A percentile compares a stretch with the other conserved stretches of the same genome.
Evolutionary conservation across 2,329 filamentous ascomycete species (phyloP).

Genomic region (Diaporthe destruens): DNA sequence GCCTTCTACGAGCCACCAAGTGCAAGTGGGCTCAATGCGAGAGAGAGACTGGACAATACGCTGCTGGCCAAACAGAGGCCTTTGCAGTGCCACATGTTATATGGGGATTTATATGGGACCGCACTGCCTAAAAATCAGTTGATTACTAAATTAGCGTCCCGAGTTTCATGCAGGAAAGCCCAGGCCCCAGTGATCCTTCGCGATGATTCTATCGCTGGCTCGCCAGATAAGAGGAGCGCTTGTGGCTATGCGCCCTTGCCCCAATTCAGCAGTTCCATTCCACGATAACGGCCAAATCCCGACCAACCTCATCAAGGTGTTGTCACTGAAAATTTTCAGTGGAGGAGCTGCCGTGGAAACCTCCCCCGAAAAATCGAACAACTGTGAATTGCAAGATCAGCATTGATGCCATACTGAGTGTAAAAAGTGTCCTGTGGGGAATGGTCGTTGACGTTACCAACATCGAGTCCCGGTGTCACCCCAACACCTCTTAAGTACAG

Average conservation of each 20-base stretch:
- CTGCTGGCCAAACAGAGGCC: too few species aligned
- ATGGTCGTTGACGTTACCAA: neutral
- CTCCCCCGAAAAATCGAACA: too few species aligned
- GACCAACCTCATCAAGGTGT: neutral
- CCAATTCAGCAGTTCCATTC: slow-evolving; percentile 9
- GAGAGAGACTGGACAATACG: neutral
- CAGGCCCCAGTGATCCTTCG: slow-evolving; percentile 10
- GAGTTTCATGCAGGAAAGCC: slow-evolving; percentile 7
- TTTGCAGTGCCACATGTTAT: neutral
- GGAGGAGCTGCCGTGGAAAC: neutral
- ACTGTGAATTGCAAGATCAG: neutral
- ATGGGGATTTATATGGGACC: slow-evolving; percentile 11
- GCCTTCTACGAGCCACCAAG: neutral
- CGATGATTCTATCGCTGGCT: slow-evolving; percentile 18
- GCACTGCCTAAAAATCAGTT: slow-evolving; percentile 21
- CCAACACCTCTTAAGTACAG: neutral
- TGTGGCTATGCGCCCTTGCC: slow-evolving; percentile 20
- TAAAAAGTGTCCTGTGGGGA: neutral
- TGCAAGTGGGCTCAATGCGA: neutral
- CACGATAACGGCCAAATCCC: slow-evolving; percentile 26
- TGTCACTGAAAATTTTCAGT: slow-evolving; percentile 13
- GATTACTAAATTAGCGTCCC: slow-evolving; percentile 17
- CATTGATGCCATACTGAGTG: too few species aligned
- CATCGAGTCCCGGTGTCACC: neutral
- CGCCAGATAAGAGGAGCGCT: slow-evolving; percentile 17